Conservation (phyloP, 805 yeast species). For the Kazachstania kunashirensis region DNA sequence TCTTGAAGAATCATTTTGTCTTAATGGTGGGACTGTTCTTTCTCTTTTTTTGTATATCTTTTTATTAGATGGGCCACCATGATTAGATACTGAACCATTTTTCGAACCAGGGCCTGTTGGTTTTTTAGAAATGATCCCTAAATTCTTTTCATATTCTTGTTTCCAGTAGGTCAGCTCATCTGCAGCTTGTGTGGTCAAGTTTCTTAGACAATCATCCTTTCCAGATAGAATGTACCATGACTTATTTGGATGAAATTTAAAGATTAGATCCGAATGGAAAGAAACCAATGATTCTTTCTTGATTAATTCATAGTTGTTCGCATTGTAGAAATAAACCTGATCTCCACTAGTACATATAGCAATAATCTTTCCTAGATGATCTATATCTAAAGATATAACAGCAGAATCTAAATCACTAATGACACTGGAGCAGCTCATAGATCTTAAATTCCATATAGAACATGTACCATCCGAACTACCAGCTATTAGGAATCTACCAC, state of each 20-base stretch:
- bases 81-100: not conserved
- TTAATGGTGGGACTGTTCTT: not conserved
- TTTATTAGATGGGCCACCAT: not conserved
- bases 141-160: constrained; percentile 3
- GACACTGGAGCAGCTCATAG: constrained; percentile 11
- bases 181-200: not conserved
- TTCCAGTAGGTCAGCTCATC: constrained; percentile 15
- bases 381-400: constrained; percentile 16
- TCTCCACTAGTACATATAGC: constrained; percentile 15
- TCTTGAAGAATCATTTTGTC: constrained; percentile 9
- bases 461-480: constrained; percentile 36
- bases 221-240: constrained; percentile 17
- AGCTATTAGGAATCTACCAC: constrained; percentile 40
- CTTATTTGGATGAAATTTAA: constrained; percentile 21
- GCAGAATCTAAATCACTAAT: constrained; percentile 14
- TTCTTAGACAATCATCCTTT: constrained; percentile 14
- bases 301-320: constrained; percentile 7
- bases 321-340: constrained; percentile 13
- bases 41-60: constrained; percentile 2
- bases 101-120: not conserved
- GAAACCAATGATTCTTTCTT: constrained; percentile 2
- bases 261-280: constrained; percentile 9
- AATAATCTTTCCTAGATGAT: constrained; percentile 18
- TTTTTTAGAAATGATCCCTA: not conserved
- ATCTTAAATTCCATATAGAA: constrained; percentile 16